phyloP scores from a whole-genome alignment of 768 basidiomycete genomes.

The Hypholoma sublateritium region DNA sequence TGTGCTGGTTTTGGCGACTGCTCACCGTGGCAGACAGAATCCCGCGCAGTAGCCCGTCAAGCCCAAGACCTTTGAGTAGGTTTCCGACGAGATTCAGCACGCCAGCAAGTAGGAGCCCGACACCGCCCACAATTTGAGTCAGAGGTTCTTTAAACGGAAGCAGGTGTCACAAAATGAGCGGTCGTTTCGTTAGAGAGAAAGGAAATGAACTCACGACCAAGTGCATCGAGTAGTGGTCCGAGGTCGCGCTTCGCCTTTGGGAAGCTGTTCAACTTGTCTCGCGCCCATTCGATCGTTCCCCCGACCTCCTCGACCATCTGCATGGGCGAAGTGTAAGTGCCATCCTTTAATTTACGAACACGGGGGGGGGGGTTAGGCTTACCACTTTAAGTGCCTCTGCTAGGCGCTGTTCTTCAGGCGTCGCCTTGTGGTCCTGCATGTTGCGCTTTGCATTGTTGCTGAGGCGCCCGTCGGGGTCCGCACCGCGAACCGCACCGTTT shows the following conservation, averaged over 20 bases:
- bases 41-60: constrained; percentile 31
- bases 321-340: neutral
- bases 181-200: neutral
- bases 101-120: constrained; percentile 33
- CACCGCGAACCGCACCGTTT: constrained; percentile 33
- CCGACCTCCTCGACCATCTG: constrained; percentile 36
- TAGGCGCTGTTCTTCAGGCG: constrained; percentile 37
- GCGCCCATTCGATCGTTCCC: constrained; percentile 38
- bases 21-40: constrained; percentile 29
- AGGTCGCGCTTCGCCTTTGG: constrained; percentile 39
- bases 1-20: neutral
- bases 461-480: constrained; percentile 35
- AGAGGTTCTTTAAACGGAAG: constrained; percentile 26
- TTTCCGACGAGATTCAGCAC: constrained; percentile 35
- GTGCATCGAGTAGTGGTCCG: constrained; percentile 34
- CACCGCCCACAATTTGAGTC: constrained; percentile 38
- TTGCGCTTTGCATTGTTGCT: constrained; percentile 33
- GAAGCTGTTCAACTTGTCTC: constrained; percentile 33
- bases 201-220: constrained; percentile 27
- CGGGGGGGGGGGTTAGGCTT: constrained; percentile 3
- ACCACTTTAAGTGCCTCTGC: constrained; percentile 37
- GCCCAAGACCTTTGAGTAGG: constrained; percentile 31
- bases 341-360: neutral
- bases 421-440: constrained; percentile 34
- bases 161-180: neutral